Conservation (phyloP, 805 yeast species). For the Pichia californica region DNA sequence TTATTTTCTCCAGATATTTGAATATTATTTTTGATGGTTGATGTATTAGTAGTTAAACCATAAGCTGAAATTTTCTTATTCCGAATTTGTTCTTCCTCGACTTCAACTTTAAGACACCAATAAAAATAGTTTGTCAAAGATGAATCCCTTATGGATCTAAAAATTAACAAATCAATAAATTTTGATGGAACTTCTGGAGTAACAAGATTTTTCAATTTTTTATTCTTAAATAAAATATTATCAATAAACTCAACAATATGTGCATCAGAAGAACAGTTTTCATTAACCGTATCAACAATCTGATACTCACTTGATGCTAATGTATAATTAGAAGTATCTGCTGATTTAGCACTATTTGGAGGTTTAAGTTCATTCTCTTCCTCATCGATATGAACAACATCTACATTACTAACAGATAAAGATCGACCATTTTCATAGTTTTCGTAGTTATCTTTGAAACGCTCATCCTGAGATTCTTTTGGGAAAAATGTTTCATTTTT, state of each 20-base stretch:
- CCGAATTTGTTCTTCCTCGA: slow-evolving; percentile 48
- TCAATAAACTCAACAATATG: slow-evolving; percentile 20
- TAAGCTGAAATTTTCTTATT: slow-evolving; percentile 13
- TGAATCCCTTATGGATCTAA: slow-evolving; percentile 58
- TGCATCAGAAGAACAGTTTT: slow-evolving; percentile 18
- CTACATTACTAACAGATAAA: slow-evolving; percentile 1
- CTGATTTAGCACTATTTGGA: slow-evolving; percentile 8
- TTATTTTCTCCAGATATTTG: not conserved
- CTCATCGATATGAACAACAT: slow-evolving; percentile 13
- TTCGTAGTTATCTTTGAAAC: slow-evolving; percentile 3
- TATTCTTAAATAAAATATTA: slow-evolving; percentile 13
- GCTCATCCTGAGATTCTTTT: slow-evolving; percentile 7
- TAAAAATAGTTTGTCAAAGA: slow-evolving; percentile 76
- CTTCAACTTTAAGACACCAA: slow-evolving; percentile 89
- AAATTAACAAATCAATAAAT: slow-evolving; percentile 66
- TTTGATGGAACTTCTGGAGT: slow-evolving; percentile 41
- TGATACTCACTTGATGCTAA: slow-evolving; percentile 30
- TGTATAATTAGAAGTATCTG: slow-evolving; percentile 19
- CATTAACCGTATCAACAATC: slow-evolving; percentile 20
- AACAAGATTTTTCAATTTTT: slow-evolving; percentile 11
- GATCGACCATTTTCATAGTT: slow-evolving; percentile 7
- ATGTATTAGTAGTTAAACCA: no score
- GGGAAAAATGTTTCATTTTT: slow-evolving; percentile 54
- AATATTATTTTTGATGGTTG: no score
- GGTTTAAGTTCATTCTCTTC: slow-evolving; percentile 4